Base-by-base conservation (phyloP, 2,329 filamentous ascomycete species). In the Pezicula radicicola region DNA sequence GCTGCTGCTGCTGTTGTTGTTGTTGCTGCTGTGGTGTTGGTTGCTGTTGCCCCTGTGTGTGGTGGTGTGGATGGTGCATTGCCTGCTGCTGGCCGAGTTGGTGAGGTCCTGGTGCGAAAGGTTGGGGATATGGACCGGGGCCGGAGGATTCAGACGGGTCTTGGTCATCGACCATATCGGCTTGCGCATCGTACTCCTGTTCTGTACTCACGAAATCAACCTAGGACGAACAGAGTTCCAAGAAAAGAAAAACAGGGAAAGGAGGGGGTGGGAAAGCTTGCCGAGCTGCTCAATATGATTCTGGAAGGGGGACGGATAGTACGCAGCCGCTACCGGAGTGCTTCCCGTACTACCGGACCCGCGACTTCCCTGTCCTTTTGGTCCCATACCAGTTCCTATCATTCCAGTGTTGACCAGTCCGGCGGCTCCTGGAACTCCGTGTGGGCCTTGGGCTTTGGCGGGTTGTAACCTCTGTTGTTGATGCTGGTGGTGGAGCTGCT, bases 231-330 rank as follows among this genome's bases (percentile, higher is more conserved):
- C 79, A 84, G 69, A 82, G 77, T 74, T 80, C 78, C 75, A 78
- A 78, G 66, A 63, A 65, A 72, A 63, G 68, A 68, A 64, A 66
- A 21, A 45, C 42, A 61, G 64, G 56, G 64, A 65, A 63, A 68
- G 69, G 69, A 77, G 66, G 71, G 73, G 73, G 71, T 64, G 76
- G 78, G 80, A 71, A 66, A 80, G 78, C 91, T 89, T 91, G 88
- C 93, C 93, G 71, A 97, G 84, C 78, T 96, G 91, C 72, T 95
- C 89, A 72, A 95, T 92, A 70, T 97, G 93, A 70, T 89, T 94
- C 67, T 95, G 91, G 73, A 96, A 97, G 16, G 89, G 88, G 52
- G 90, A 88, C 46, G 89, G 85, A 68, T 96, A 97, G 72, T 88
- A 96, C 49, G 78, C 68, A 46, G 76, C 69, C 54, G 73, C 64